A percentile compares a stretch with the other conserved stretches of the same genome.
phyloP scores from a whole-genome alignment of 768 basidiomycete genomes.

The Pholiota conissans region DNA sequence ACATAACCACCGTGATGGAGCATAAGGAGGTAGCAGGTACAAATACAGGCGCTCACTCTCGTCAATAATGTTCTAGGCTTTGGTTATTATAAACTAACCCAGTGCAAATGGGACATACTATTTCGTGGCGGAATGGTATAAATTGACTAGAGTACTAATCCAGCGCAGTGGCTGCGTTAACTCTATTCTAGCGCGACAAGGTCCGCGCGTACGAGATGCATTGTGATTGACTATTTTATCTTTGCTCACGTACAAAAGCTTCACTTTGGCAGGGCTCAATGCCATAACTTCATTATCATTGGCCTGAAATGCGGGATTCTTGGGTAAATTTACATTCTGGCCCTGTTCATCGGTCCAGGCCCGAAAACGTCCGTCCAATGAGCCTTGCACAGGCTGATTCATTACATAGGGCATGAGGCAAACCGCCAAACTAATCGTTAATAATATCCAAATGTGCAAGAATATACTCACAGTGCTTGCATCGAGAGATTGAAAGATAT shows the following conservation, averaged over 20 bases:
- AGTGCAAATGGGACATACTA: no score
- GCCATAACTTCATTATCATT: neutral
- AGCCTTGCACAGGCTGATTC: no score
- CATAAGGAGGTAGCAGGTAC: neutral
- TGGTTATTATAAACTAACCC: no score
- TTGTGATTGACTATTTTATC: conserved; percentile 1
- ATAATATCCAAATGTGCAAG: neutral
- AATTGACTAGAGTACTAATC: no score
- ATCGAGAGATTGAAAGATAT: neutral
- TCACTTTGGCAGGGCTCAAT: neutral
- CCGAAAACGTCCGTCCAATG: neutral
- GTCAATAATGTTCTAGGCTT: no score
- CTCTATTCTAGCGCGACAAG: neutral
- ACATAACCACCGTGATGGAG: neutral
- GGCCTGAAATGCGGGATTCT: no score
- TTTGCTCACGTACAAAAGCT: neutral
- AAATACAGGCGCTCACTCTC: neutral
- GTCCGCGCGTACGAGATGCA: neutral
- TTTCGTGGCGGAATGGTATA: no score
- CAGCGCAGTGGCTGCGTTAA: no score
- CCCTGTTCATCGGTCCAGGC: neutral
- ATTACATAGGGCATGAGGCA: neutral
- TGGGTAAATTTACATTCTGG: no score
- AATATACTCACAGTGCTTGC: neutral
- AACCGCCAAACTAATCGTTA: neutral